phyloP scores from a whole-genome alignment of 192 early-diverging fungal genomes.

The Entomortierella lignicola region DNA sequence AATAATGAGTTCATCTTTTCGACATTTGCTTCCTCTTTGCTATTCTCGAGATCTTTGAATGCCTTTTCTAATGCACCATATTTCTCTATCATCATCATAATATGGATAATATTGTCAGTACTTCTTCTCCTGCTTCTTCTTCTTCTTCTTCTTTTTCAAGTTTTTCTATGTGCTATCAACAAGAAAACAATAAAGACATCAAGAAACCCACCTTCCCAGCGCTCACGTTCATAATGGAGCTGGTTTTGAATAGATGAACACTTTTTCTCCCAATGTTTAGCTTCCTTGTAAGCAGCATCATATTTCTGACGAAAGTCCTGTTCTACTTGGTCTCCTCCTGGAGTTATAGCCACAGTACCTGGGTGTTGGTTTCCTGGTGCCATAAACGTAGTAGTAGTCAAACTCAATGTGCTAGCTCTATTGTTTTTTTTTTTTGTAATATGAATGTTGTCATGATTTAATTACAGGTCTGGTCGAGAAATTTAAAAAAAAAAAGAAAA shows the following conservation, averaged over 20 bases:
- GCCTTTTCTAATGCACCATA: conserved; percentile 22
- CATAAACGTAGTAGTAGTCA: conserved; percentile 38
- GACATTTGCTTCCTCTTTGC: conserved; percentile 34
- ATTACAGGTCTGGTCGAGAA: no score
- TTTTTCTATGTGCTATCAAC: background rate
- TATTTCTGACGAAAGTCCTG: conserved; percentile 26
- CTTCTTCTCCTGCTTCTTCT: no score
- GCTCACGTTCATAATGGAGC: conserved; percentile 42
- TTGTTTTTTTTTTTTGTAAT: background rate
- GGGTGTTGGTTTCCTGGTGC: conserved; percentile 2
- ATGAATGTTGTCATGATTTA: no score
- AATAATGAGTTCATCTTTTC: conserved; percentile 45
- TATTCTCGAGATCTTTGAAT: conserved; percentile 18
- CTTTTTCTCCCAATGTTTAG: conserved; percentile 48
- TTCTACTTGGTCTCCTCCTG: background rate
- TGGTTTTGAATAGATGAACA: conserved; percentile 40
- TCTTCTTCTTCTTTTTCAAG: no score
- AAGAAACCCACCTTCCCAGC: conserved; percentile 32
- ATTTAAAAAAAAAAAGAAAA: background rate
- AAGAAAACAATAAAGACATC: background rate
- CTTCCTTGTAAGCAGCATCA: conserved; percentile 20
- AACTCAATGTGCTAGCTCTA: conserved; percentile 43
- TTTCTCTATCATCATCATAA: conserved; percentile 29
- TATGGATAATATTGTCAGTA: no score
- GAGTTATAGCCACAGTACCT: background rate